phyloP scores from a whole-genome alignment of 345 rosid genomes.

The Angophora floribunda region DNA sequence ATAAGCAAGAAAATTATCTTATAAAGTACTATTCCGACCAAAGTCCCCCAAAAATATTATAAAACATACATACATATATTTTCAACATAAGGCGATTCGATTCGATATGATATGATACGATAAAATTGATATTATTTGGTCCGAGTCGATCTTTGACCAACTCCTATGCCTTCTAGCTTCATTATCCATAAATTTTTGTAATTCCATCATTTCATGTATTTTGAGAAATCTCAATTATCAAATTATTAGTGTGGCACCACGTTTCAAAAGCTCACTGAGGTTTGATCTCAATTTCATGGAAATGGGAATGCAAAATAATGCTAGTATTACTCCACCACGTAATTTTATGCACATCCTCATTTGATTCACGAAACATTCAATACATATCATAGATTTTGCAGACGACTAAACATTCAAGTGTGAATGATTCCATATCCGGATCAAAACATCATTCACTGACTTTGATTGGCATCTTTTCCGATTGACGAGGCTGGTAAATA shows the following conservation, averaged over 20 bases:
- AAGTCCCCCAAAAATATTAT: too few species aligned
- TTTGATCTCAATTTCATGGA: not conserved
- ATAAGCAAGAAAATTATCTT: not conserved
- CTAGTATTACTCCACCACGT: not conserved
- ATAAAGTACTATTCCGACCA: not conserved
- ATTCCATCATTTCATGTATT: not conserved
- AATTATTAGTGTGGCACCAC: not conserved
- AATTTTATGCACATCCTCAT: not conserved
- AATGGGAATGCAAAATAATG: not conserved
- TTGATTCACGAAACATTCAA: not conserved
- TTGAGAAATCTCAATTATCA: not conserved
- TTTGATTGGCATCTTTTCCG: not conserved
- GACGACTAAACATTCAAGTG: not conserved
- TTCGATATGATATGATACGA: rapidly evolving
- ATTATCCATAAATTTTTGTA: not conserved
- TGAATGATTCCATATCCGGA: not conserved
- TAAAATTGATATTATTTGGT: not conserved
- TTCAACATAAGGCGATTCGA: not conserved
- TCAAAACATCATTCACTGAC: not conserved
- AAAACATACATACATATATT: too few species aligned
- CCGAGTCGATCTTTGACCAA: not conserved
- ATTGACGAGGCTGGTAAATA: not conserved
- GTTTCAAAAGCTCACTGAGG: rapidly evolving
- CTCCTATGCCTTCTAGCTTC: not conserved
- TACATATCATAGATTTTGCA: too few species aligned